Conservation (phyloP, 2,329 filamentous ascomycete genomes). For the Colletotrichum sp. region DNA sequence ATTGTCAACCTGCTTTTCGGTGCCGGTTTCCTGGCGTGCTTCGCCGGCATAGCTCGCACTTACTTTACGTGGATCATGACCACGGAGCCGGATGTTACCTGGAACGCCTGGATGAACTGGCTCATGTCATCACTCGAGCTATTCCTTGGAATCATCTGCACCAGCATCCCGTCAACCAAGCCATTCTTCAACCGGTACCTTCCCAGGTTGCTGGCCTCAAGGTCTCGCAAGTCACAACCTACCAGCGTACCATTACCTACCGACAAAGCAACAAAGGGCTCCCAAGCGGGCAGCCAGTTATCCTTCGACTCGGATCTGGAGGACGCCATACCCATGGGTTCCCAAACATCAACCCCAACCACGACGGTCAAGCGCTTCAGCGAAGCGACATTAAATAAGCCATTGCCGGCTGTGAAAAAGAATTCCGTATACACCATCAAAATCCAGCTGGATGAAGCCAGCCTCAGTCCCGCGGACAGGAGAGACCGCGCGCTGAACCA, state of each 20-base stretch:
- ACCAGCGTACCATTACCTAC: background rate
- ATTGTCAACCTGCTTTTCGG: conserved; percentile 53
- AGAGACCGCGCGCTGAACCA: background rate
- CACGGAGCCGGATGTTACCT: conserved; percentile 37
- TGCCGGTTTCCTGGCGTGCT: conserved; percentile 52
- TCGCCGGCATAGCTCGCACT: conserved; percentile 40
- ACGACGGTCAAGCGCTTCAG: background rate
- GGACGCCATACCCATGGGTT: background rate
- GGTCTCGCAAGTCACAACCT: background rate
- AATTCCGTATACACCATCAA: conserved; percentile 21
- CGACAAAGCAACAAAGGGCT: background rate
- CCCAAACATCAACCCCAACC: background rate
- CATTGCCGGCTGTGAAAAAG: conserved; percentile 25
- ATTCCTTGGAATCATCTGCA: conserved; percentile 49
- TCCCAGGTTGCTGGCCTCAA: conserved; percentile 29
- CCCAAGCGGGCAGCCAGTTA: background rate
- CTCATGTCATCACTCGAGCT: conserved; percentile 42
- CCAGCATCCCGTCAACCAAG: conserved; percentile 48
- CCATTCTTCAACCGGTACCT: conserved; percentile 46
- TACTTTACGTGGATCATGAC: conserved; percentile 37
- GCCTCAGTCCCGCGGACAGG: conserved; percentile 7
- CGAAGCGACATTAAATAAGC: conserved; percentile 29
- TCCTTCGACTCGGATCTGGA: background rate
- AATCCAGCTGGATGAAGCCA: conserved; percentile 15
- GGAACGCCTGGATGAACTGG: conserved; percentile 39